Evolutionary conservation across 1,284 basidiomycete species (phyloP).

Genomic region (Mixia osmundae): DNA sequence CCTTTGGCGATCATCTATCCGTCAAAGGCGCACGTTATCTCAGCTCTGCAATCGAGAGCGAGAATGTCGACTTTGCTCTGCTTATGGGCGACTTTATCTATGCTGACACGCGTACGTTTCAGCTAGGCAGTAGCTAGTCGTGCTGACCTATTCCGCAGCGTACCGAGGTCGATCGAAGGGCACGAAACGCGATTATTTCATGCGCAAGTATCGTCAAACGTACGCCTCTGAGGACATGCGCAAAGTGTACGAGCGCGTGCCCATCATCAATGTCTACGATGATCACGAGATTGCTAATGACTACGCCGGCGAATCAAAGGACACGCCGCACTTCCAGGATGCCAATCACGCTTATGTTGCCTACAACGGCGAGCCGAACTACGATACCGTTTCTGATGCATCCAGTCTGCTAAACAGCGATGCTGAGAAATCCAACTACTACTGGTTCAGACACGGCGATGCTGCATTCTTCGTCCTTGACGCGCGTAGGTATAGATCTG

Average conservation of each 20-base stretch:
- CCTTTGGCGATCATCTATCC: conserved; percentile 14
- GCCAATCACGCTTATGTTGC: conserved; percentile 39
- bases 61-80: conserved; percentile 27
- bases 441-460: conserved; percentile 29
- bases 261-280: conserved; percentile 38
- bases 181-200: conserved; percentile 33
- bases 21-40: conserved; percentile 15
- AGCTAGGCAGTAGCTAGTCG: too few species aligned
- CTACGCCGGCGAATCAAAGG: conserved; percentile 34
- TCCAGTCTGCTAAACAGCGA: not conserved
- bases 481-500: conserved; percentile 40
- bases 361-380: conserved; percentile 45
- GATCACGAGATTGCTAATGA: conserved; percentile 47
- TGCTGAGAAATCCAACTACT: conserved; percentile 9
- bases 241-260: conserved; percentile 38
- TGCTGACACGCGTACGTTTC: conserved; percentile 6
- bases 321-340: conserved; percentile 33
- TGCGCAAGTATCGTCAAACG: conserved; percentile 38
- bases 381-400: conserved; percentile 25
- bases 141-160: too few species aligned
- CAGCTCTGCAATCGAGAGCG: conserved; percentile 9
- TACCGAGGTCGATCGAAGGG: too few species aligned
- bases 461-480: conserved; percentile 57
- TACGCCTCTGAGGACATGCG: conserved; percentile 40
- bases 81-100: conserved; percentile 15